Evolutionary conservation across 768 basidiomycete genomes (phyloP).

Genomic region (Tricholoma saponaceum): DNA sequence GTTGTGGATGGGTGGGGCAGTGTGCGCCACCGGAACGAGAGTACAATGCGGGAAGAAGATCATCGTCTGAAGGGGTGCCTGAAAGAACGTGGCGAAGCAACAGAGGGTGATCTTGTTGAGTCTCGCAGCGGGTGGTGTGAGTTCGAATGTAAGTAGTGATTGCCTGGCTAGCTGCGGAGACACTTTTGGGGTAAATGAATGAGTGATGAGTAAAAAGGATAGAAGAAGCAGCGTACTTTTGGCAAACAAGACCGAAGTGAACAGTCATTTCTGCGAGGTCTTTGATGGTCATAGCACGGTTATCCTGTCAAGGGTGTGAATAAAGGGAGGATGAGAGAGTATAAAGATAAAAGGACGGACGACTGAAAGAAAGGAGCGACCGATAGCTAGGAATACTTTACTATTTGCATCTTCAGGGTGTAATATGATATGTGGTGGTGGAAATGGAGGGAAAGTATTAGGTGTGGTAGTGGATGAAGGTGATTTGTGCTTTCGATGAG

Average conservation of each 20-base stretch:
- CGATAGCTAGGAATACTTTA: slow-evolving; percentile 73
- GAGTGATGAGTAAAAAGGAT: not conserved
- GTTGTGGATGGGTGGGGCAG: slow-evolving; percentile 32
- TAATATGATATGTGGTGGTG: slow-evolving; percentile 59
- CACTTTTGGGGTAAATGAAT: slow-evolving; percentile 36
- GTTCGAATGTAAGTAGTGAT: slow-evolving; percentile 80
- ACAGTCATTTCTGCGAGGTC: slow-evolving; percentile 74
- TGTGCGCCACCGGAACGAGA: slow-evolving; percentile 69
- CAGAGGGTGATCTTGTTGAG: slow-evolving; percentile 68
- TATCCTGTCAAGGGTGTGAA: slow-evolving; percentile 42
- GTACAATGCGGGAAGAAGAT: slow-evolving; percentile 66
- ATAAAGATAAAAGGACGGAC: slow-evolving; percentile 38
- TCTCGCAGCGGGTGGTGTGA: slow-evolving; percentile 69
- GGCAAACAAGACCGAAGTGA: slow-evolving; percentile 62
- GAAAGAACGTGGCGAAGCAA: slow-evolving; percentile 70
- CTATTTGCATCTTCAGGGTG: slow-evolving; percentile 71
- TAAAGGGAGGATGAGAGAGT: slow-evolving; percentile 14
- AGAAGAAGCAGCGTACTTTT: slow-evolving; percentile 50
- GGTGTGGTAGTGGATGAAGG: slow-evolving; percentile 13
- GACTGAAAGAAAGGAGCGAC: slow-evolving; percentile 68
- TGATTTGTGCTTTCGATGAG: slow-evolving; percentile 13
- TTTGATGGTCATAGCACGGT: slow-evolving; percentile 84
- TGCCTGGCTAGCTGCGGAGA: slow-evolving; percentile 76
- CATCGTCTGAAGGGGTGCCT: slow-evolving; percentile 69
- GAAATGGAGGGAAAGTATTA: slow-evolving; percentile 40